These are phyloP conservation scores for Pleurotus giganteus DNA, from an alignment of 768 basidiomycete genomes.

Conservation along the genomic window DNA sequence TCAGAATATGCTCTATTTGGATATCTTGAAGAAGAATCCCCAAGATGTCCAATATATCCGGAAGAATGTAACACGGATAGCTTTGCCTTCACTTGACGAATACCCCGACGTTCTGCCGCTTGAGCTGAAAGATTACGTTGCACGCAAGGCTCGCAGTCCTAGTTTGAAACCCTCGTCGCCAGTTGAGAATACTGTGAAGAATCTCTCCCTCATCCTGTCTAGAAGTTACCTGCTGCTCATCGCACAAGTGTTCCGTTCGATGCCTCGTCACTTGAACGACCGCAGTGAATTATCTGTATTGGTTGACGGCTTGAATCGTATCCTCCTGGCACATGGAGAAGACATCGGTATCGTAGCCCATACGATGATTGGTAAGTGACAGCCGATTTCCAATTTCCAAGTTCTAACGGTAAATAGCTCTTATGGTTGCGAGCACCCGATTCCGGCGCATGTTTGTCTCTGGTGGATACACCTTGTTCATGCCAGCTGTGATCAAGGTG, in stretches of 20 bases:
- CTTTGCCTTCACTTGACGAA: slow-evolving; percentile 47
- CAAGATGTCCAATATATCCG: slow-evolving; percentile 69
- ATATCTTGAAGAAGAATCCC: slow-evolving; percentile 61
- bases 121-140: slow-evolving; percentile 48
- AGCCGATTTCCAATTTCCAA: neutral
- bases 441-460: slow-evolving; percentile 76
- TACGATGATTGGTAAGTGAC: slow-evolving; percentile 59
- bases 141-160: slow-evolving; percentile 23
- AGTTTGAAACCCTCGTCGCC: slow-evolving; percentile 1
- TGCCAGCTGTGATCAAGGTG: slow-evolving; percentile 68
- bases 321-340: slow-evolving; percentile 64
- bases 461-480: slow-evolving; percentile 72
- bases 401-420: slow-evolving; percentile 35
- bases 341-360: slow-evolving; percentile 80
- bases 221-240: slow-evolving; percentile 68
- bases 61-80: slow-evolving; percentile 61
- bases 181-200: slow-evolving; percentile 25
- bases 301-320: slow-evolving; percentile 69
- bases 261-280: slow-evolving; percentile 71
- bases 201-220: slow-evolving; percentile 60
- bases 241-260: slow-evolving; percentile 67
- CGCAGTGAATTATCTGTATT: slow-evolving; percentile 63
- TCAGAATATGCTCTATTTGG: slow-evolving; percentile 66
- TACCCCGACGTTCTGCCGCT: slow-evolving; percentile 25
- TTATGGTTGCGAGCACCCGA: slow-evolving; percentile 74